A percentile compares a stretch with the other conserved stretches of the same genome.
These are phyloP conservation scores for Suhomyces sp. DNA, from an alignment of 805 yeast species.

Conservation along the genomic window DNA sequence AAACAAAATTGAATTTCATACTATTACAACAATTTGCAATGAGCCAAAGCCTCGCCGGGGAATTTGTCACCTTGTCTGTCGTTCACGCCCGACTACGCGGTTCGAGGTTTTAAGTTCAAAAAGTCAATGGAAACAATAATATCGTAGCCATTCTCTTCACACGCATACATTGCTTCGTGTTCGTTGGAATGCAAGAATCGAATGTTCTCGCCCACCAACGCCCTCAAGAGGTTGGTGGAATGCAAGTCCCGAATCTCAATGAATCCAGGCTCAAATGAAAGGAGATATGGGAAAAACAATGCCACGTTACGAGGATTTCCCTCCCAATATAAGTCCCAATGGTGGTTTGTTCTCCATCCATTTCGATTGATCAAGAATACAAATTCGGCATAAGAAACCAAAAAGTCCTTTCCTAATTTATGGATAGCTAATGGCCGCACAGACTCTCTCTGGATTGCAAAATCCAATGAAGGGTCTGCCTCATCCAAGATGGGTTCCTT, in stretches of 20 bases:
- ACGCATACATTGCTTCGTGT: constrained; percentile 90
- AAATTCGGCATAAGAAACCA: constrained; percentile 87
- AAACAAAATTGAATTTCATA: no score
- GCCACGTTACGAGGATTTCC: constrained; percentile 93
- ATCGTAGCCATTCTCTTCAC: constrained; percentile 88
- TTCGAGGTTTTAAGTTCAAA: constrained; percentile 57
- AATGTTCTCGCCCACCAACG: constrained; percentile 90
- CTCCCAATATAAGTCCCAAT: constrained; percentile 96
- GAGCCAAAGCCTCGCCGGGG: no score
- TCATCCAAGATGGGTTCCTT: constrained; percentile 92
- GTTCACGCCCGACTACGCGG: no score
- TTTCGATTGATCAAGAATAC: constrained; percentile 92
- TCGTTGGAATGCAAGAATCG: constrained; percentile 85
- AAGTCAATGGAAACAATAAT: constrained; percentile 91
- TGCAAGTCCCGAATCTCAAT: constrained; percentile 93
- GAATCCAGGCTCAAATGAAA: constrained; percentile 87
- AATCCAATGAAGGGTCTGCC: constrained; percentile 97
- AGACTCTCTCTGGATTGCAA: constrained; percentile 75
- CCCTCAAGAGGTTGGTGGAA: constrained; percentile 78
- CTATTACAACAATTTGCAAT: no score
- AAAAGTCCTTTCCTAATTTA: constrained; percentile 77
- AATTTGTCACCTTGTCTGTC: no score
- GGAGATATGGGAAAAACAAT: constrained; percentile 86
- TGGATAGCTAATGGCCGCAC: constrained; percentile 90
- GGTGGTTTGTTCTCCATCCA: constrained; percentile 95